A percentile compares a stretch with the other conserved stretches of the same genome.
These are phyloP conservation scores for Fragaria vesca DNA, from an alignment of 306 rosid species.

Conservation along the genomic window DNA sequence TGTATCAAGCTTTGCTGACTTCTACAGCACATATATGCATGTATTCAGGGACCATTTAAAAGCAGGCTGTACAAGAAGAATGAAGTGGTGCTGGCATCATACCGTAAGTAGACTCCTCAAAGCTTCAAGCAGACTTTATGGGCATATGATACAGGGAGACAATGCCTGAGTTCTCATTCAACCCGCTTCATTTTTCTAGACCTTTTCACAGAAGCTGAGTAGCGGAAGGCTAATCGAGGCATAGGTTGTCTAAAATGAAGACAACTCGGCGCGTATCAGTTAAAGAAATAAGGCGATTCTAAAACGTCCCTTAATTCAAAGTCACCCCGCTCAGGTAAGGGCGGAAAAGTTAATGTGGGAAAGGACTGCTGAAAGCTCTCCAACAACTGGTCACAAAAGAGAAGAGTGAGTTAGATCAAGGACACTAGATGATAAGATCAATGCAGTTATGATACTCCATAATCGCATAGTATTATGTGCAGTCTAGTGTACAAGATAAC, in stretches of 20 bases:
- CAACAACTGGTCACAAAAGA: constrained; percentile 55
- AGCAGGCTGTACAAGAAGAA: constrained; percentile 26
- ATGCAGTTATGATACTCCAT: background rate
- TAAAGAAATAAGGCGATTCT: constrained; percentile 88
- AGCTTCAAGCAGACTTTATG: constrained; percentile 21
- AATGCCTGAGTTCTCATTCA: constrained; percentile 13
- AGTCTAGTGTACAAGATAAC: constrained; percentile 8
- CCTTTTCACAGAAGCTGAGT: constrained; percentile 13
- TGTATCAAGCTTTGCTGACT: constrained; percentile 13
- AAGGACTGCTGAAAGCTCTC: constrained; percentile 70
- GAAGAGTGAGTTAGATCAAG: constrained; percentile 20
- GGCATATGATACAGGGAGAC: constrained; percentile 17
- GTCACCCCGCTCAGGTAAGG: constrained; percentile 87
- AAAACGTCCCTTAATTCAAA: constrained; percentile 67
- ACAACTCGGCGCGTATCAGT: constrained; percentile 41
- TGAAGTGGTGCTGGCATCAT: constrained; percentile 3
- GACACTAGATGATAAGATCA: background rate
- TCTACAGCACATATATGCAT: constrained; percentile 2
- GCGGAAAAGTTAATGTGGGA: constrained; percentile 64
- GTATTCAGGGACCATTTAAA: constrained; percentile 1
- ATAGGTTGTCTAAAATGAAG: constrained; percentile 16
- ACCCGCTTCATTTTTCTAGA: constrained; percentile 14
- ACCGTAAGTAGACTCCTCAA: constrained; percentile 24
- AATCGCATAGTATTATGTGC: background rate
- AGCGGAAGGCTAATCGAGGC: constrained; percentile 19